Conservation (phyloP, 768 basidiomycete species). For the Russula dissimulans region DNA sequence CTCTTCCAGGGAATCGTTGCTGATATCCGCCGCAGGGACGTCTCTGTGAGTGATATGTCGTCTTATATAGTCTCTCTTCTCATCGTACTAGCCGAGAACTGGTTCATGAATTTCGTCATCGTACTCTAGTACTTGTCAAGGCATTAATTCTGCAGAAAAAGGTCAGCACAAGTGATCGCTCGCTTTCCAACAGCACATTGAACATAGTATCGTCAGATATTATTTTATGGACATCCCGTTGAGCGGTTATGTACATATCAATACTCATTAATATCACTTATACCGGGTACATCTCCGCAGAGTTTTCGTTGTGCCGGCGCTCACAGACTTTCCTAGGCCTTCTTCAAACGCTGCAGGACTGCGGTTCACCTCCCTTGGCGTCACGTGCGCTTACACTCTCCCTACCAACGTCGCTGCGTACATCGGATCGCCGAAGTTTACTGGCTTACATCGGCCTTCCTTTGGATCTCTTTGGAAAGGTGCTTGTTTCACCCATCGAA, state of each 20-base stretch:
- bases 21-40: constrained; percentile 40
- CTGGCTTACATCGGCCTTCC: constrained; percentile 90
- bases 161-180: constrained; percentile 35
- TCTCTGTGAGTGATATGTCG: constrained; percentile 41
- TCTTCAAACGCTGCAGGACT: constrained; percentile 83
- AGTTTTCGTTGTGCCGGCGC: background rate
- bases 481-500: constrained; percentile 23
- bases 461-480: constrained; percentile 87
- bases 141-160: constrained; percentile 88
- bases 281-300: constrained; percentile 57
- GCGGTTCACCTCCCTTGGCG: constrained; percentile 76
- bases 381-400: constrained; percentile 50
- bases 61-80: background rate
- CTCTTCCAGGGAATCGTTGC: background rate
- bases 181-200: background rate
- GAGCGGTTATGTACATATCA: constrained; percentile 95
- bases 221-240: constrained; percentile 96
- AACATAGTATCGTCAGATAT: constrained; percentile 46
- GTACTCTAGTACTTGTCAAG: constrained; percentile 88
- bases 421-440: constrained; percentile 87
- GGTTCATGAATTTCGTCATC: constrained; percentile 87
- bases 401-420: constrained; percentile 70
- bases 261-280: constrained; percentile 88
- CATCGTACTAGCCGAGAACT: constrained; percentile 62
- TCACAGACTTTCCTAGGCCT: constrained; percentile 44